Evolutionary conservation across 306 rosid species (phyloP).

Genomic region (Benincasa hispida): DNA sequence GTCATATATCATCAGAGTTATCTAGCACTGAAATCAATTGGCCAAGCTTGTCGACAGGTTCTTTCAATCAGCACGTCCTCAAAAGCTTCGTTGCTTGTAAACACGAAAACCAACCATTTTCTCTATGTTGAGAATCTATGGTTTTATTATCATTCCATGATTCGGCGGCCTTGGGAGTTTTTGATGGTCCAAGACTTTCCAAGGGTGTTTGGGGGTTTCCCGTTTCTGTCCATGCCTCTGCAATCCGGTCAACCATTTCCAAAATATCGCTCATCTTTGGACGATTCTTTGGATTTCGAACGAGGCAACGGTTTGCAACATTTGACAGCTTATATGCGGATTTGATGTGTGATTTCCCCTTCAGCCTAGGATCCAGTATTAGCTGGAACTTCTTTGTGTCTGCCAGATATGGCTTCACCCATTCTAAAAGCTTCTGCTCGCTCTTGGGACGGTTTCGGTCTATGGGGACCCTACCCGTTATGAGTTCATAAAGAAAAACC

Average conservation of each 20-base stretch:
- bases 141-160: constrained; percentile 27
- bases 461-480: constrained; percentile 85
- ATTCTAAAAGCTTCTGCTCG: constrained; percentile 91
- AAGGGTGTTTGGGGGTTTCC: constrained; percentile 31
- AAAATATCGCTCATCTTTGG: constrained; percentile 94
- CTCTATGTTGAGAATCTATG: constrained; percentile 29
- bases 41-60: not conserved
- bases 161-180: constrained; percentile 23
- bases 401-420: constrained; percentile 81
- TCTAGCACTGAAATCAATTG: not conserved
- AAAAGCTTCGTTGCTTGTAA: constrained; percentile 48
- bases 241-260: constrained; percentile 53
- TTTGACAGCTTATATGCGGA: constrained; percentile 61
- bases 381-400: constrained; percentile 60
- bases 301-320: constrained; percentile 77
- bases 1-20: not conserved
- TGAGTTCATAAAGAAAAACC: constrained; percentile 87
- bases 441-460: constrained; percentile 81
- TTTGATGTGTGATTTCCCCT: constrained; percentile 50
- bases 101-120: constrained; percentile 44
- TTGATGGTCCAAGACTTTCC: constrained; percentile 25
- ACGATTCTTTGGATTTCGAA: constrained; percentile 65
- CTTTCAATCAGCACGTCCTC: constrained; percentile 33
- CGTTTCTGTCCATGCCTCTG: constrained; percentile 23
- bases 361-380: constrained; percentile 84